A percentile compares a stretch with the other conserved stretches of the same genome.
Evolutionary conservation across 2,329 filamentous ascomycete species (phyloP).

Genomic region (Cercospora zeae-maydis): DNA sequence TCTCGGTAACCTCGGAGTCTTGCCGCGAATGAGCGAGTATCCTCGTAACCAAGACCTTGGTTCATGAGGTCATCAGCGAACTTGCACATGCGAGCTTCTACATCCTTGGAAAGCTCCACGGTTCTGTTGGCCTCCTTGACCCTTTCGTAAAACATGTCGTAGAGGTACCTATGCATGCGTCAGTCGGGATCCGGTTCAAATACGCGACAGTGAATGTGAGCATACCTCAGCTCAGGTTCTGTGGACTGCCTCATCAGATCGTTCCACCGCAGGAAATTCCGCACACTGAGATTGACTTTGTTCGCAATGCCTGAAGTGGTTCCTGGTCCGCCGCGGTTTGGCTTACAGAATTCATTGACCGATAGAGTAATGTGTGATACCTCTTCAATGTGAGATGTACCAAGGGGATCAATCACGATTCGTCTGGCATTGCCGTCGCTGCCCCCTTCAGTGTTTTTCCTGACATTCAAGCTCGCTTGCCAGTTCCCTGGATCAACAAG

Average conservation of each 20-base stretch:
- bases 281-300: not conserved
- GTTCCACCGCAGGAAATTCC: not conserved
- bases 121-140: not conserved
- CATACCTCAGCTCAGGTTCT: conserved; percentile 2
- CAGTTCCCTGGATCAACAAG: not conserved
- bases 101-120: not conserved
- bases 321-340: not conserved
- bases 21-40: not conserved
- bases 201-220: not conserved
- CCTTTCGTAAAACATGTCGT: not conserved
- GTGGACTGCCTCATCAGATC: not conserved
- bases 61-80: not conserved
- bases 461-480: not conserved
- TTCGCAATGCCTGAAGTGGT: not conserved
- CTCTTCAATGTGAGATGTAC: not conserved
- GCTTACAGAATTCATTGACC: not conserved
- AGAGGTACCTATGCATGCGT: not conserved
- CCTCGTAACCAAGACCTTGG: not conserved
- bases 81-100: conserved; percentile 1
- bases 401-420: not conserved
- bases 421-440: not conserved
- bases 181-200: not conserved
- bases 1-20: not conserved
- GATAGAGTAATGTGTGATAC: not conserved
- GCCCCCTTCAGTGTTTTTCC: not conserved